Evolutionary conservation across 2,329 filamentous ascomycete species (phyloP).

Genomic region (Sphaerulina vaccinii): DNA sequence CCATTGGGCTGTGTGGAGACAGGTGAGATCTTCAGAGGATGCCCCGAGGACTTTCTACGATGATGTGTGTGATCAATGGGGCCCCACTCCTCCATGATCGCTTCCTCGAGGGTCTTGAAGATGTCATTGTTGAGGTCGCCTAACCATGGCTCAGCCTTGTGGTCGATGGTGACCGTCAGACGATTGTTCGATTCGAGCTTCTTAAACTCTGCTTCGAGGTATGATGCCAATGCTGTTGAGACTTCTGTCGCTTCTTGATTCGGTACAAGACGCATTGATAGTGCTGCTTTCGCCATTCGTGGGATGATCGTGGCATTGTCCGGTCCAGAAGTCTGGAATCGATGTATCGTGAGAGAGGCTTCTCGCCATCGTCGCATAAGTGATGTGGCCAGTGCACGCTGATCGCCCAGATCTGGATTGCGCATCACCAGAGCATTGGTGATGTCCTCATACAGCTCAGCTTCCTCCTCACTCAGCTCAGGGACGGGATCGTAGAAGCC

Average conservation of each 20-base stretch:
- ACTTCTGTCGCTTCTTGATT: constrained; percentile 86
- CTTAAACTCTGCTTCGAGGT: constrained; percentile 69
- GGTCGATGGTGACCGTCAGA: constrained; percentile 80
- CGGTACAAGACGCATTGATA: constrained; percentile 88
- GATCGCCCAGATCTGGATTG: constrained; percentile 63
- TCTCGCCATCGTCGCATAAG: constrained; percentile 95
- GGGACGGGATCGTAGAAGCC: constrained; percentile 85
- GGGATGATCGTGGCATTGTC: constrained; percentile 88
- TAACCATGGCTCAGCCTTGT: constrained; percentile 65
- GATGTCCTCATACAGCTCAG: constrained; percentile 80
- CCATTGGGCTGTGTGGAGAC: constrained; percentile 10
- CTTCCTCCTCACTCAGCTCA: constrained; percentile 71
- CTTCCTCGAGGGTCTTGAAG: constrained; percentile 82
- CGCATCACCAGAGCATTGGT: constrained; percentile 71
- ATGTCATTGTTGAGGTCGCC: constrained; percentile 88
- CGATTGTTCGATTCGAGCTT: constrained; percentile 76
- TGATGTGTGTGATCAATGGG: constrained; percentile 44
- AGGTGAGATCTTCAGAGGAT: constrained; percentile 17
- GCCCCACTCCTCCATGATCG: constrained; percentile 82
- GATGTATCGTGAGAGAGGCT: constrained; percentile 88
- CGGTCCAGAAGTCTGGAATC: constrained; percentile 87
- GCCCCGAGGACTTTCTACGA: constrained; percentile 23
- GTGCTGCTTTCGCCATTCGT: constrained; percentile 78
- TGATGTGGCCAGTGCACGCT: constrained; percentile 72
- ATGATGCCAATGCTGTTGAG: constrained; percentile 63